phyloP scores from a whole-genome alignment of 805 yeast species.

The Yarrowia keelungensis region DNA sequence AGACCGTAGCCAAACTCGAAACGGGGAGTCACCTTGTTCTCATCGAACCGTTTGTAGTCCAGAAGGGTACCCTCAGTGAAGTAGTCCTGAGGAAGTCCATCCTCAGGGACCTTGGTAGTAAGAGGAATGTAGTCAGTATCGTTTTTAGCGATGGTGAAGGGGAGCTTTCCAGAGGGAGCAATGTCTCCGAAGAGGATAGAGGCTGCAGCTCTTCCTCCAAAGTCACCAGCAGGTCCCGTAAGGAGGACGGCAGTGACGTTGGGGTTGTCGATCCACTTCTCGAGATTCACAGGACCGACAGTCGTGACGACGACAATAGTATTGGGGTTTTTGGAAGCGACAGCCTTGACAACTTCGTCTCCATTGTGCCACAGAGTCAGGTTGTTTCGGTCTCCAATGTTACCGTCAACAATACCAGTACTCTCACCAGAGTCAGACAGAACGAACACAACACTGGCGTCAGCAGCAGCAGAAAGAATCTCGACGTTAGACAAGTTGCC shows the following conservation, averaged over 20 bases:
- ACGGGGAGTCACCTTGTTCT: slow-evolving; percentile 61
- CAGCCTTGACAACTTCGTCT: slow-evolving; percentile 58
- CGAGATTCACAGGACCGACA: slow-evolving; percentile 67
- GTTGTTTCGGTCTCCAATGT: slow-evolving; percentile 65
- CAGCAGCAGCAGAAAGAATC: slow-evolving; percentile 46
- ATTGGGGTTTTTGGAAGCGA: slow-evolving; percentile 59
- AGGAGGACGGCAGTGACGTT: slow-evolving; percentile 65
- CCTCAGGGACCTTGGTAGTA: slow-evolving; percentile 51
- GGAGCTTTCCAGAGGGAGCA: slow-evolving; percentile 69
- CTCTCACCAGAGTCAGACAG: slow-evolving; percentile 67
- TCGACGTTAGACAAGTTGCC: slow-evolving; percentile 18
- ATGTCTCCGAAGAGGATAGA: slow-evolving; percentile 65
- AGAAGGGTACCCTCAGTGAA: slow-evolving; percentile 55
- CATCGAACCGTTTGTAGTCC: slow-evolving; percentile 66
- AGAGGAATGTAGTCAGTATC: slow-evolving; percentile 58
- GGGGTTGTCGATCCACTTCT: slow-evolving; percentile 61
- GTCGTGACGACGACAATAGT: slow-evolving; percentile 66
- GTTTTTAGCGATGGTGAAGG: slow-evolving; percentile 67
- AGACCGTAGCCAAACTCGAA: slow-evolving; percentile 70
- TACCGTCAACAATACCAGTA: slow-evolving; percentile 62
- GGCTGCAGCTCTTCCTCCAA: slow-evolving; percentile 63
- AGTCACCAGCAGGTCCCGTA: slow-evolving; percentile 64
- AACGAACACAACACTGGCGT: slow-evolving; percentile 62
- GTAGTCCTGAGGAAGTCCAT: slow-evolving; percentile 51
- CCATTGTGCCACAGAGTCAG: slow-evolving; percentile 64